phyloP scores from a whole-genome alignment of 257 asterid genomes.

The Nemophila menziesii region DNA sequence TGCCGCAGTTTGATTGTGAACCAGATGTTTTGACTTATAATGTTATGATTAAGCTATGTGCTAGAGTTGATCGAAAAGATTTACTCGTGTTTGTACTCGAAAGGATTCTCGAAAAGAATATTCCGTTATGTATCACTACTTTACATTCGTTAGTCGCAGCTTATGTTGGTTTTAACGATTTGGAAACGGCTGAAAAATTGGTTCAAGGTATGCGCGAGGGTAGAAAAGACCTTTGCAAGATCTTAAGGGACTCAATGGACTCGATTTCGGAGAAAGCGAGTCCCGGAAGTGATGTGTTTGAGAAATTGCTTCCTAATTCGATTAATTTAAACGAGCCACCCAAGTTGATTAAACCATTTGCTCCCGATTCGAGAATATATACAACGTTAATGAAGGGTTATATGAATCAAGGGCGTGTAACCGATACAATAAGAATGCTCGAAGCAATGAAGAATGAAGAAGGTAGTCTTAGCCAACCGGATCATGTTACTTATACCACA shows the following conservation, averaged over 20 bases:
- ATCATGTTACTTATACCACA: conserved; percentile 86
- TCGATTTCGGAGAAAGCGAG: conserved; percentile 13
- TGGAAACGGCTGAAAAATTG: conserved; percentile 58
- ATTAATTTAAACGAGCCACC: conserved; percentile 35
- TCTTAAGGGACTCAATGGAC: conserved; percentile 57
- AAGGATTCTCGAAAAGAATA: conserved; percentile 48
- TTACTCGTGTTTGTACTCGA: conserved; percentile 73
- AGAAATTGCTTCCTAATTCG: conserved; percentile 57
- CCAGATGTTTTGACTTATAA: conserved; percentile 81
- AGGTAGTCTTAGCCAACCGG: conserved; percentile 64
- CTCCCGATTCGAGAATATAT: conserved; percentile 76
- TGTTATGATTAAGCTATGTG: conserved; percentile 77
- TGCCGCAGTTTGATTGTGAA: conserved; percentile 53
- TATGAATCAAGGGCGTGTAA: conserved; percentile 68
- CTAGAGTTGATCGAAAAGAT: conserved; percentile 67
- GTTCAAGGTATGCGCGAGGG: conserved; percentile 87
- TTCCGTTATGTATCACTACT: conserved; percentile 63
- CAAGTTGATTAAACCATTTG: conserved; percentile 30
- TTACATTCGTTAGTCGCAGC: conserved; percentile 89
- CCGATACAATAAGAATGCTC: conserved; percentile 77
- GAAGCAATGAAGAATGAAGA: conserved; percentile 83
- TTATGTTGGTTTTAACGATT: conserved; percentile 82
- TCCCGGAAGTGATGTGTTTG: conserved; percentile 23
- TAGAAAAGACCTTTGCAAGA: conserved; percentile 65
- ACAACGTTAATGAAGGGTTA: conserved; percentile 96